Base-by-base conservation (phyloP, 345 rosid genomes). In the Boechera stricta region DNA sequence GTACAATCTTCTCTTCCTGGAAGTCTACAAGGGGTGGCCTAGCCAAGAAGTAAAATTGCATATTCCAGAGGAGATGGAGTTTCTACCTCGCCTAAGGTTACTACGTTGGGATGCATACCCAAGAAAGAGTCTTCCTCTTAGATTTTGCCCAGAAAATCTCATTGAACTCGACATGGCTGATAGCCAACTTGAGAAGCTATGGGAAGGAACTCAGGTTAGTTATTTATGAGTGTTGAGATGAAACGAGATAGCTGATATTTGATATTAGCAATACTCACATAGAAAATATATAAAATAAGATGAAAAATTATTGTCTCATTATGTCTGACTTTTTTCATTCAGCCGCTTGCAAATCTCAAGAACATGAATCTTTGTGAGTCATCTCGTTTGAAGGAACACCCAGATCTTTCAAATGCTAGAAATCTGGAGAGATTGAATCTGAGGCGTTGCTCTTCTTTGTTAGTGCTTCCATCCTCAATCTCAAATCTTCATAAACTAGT, bases 1-100 rank as follows among this genome's bases (percentile, higher is more conserved):
- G 80, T 2, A 0, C 12, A 72, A 76, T 80, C 77, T 76, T 53
- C n/a, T 35, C 26, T 10, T 76, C 11, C 69, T 80, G 0, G 45
- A 52, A 29, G 13, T 80, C 21, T 59, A 36, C 1, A 2, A 54
- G 10, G 7, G 33, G 58, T 4, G 1, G 32, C n/a, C 60, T 16
- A 1, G 1, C 4, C 2, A 0, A 12, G 2, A 11, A 10, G 10
- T 2, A 12, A 18, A 11, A 36, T 0, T 36, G 10, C 18, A 24
- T 3, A 33, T 72, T 10, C 24, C 67, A 1, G 53, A 21, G 9
- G 69, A 38, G 10, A 66, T 75, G 10, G 12, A 72, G 5, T 67
- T 26, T 24, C 73, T 66, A 1, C 5, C 2, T 24, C 10, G 47
- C 32, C 7, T 79, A 12, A 33, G 73, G 33, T 62, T 47, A 54